Evolutionary conservation across 306 rosid genomes (phyloP), one percentile per base, ranked within the genome.

Genomic region (Senna siamea): DNA sequence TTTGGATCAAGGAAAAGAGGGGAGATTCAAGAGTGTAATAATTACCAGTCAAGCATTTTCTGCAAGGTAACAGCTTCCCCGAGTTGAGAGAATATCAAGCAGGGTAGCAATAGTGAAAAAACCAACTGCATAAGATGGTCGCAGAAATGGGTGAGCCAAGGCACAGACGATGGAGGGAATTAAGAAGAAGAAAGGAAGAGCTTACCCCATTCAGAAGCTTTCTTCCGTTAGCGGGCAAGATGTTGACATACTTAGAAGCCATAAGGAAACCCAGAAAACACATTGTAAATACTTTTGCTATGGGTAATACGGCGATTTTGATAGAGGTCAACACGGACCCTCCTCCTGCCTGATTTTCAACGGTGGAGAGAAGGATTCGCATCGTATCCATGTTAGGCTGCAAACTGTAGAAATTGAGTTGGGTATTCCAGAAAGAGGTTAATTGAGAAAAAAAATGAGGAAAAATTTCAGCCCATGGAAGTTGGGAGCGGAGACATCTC

Each of bases 191-290:
- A 18, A 9, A 19, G 8, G 7, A 10, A 40, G 34, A 11, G n/a
- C 85, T 75, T 79, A 92, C 99, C 93, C 96, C 97, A 78, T 95
- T 95, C 73, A 95, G 78, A 17, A 92, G 96, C 75, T 84, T 92
- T 68, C 99, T 90, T 51, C 99, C 99, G 46, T 78, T 70, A 61
- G 99, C 89, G 8, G 96, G 92, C 76, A 95, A 82, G 28, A 95
- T 87, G 68, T 92, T 85, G 22, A 92, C 91, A 80, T 80, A 89
- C 86, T 90, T 95, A 62, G 99, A 90, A 74, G 99, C 99, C 99
- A 95, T 92, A 3, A 95, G 91, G 69, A 92, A 86, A 2, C 99
- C 99, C 92, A 95, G 81, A 38, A 85, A 81, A 67, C 99, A 95
- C 70, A 92, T 78, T 8, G 97, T 89, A 80, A 92, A 88, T 7